Base-by-base conservation (phyloP, 345 rosid species). In the Arabis alpina region DNA sequence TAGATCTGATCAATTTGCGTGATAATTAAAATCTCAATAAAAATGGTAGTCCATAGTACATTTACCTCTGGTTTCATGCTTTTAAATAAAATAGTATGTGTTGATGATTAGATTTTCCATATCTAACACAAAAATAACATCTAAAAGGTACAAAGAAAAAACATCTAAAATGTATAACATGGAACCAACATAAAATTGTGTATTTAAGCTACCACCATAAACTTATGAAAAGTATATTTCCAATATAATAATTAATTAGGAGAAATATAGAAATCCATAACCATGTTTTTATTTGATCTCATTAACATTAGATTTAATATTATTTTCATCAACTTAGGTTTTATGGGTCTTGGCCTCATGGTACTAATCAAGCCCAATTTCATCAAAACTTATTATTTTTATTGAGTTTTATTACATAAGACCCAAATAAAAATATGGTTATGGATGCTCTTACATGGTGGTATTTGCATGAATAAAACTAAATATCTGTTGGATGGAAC, bases 401-500 rank as follows among this genome's bases (percentile, higher is more conserved):
- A n/a, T n/a, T n/a, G n/a, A n/a, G n/a, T n/a, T n/a, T n/a, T n/a
- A n/a, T n/a, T n/a, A n/a, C n/a, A n/a, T n/a, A n/a, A n/a, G n/a
- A n/a, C n/a, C n/a, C n/a, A n/a, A n/a, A n/a, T n/a, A n/a, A n/a
- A n/a, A n/a, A n/a, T n/a, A n/a, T n/a, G n/a, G n/a, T n/a, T n/a
- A n/a, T n/a, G n/a, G n/a, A n/a, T n/a, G n/a, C n/a, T n/a, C 68
- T 87, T 83, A 90, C 70, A 88, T 79, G 78, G 76, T 64, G 69
- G 86, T 82, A 79, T 86, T 88, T 76, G 91, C 94, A 69, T 93
- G 97, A 61, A 93, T 89, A 77, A 87, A 93, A 64, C 84, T 80
- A 82, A 93, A 91, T 61, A 91, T 87, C 60, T 91, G 91, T 67
- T 93, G 98, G 52, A 89, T 92, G 5, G 92, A 89, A 73, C 84